Conservation (phyloP, 148 eudicot species). For the Cornus kousa region DNA sequence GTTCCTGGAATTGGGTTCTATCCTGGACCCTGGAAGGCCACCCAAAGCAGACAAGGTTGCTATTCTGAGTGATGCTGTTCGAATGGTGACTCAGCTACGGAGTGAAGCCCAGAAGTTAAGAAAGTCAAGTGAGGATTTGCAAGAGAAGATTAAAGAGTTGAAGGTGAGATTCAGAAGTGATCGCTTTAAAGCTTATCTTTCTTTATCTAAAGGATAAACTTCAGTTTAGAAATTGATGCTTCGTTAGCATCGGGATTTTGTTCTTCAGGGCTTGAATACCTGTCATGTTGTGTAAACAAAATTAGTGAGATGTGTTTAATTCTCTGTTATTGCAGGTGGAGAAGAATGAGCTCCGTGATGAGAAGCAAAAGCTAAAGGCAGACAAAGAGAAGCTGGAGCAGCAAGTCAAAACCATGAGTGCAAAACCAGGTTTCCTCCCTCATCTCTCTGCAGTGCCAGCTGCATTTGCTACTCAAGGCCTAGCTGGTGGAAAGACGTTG, state of each 20-base stretch:
- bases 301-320: background rate
- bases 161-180: constrained; percentile 25
- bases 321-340: constrained; percentile 31
- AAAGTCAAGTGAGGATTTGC: constrained; percentile 44
- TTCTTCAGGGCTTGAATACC: no score
- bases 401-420: constrained; percentile 27
- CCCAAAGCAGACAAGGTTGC: constrained; percentile 53
- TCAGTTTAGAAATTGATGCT: background rate
- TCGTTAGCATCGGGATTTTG: background rate
- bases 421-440: constrained; percentile 21
- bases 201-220: background rate
- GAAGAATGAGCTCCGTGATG: constrained; percentile 58
- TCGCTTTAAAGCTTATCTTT: background rate
- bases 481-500: constrained; percentile 33
- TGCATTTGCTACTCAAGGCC: constrained; percentile 30
- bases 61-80: constrained; percentile 46
- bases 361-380: constrained; percentile 46
- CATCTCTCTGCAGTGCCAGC: constrained; percentile 23
- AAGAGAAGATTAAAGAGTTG: constrained; percentile 41
- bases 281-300: no score
- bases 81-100: constrained; percentile 43
- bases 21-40: constrained; percentile 49
- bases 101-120: constrained; percentile 46
- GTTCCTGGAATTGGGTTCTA: constrained; percentile 47
- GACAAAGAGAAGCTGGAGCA: constrained; percentile 46